Base-by-base conservation (phyloP, 2,329 filamentous ascomycete species). In the Thielaviopsis euricoi region DNA sequence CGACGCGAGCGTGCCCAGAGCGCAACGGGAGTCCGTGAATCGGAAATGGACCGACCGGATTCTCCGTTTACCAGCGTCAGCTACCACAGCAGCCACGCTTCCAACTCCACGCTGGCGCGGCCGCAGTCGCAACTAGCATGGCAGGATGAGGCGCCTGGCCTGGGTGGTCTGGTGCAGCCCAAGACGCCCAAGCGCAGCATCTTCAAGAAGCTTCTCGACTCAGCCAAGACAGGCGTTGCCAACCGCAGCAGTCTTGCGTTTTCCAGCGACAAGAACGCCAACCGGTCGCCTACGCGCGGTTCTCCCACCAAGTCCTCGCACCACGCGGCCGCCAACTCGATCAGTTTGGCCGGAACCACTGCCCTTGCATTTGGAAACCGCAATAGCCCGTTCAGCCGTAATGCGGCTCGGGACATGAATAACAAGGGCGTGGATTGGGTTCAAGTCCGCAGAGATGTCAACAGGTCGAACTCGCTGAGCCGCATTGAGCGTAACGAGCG, bases 401-500 rank as follows among this genome's bases (percentile, higher is more conserved):
- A 82, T 61, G 71, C 77, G 4, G 78, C 82, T 15, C 78, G 80
- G 58, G 89, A 94, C 19, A 86, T 86, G 78, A 78, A 74, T 43
- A 64, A 73, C 21, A 73, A 73, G 12, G 73, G 76, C 1, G 78
- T 87, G 15, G 91, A 97, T 68, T 98, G 93, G 90, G 89, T 98
- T n/a, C 90, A 97, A 68, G 89, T 97, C 22, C 85, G 93, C 40
- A 82, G 93, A 52, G 94, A 98, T 70, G 86, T 98, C 52, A 97
- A 98, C 69, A 81, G 93, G 40, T 95, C 91, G 3, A 97, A 95
- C 66, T 93, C 91, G 0, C 76, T 96, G 43, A 95, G 90, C 69
- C 85, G 83, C 61, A 93, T 91, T 63, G 93, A 98, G 71, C 80
- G 85, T 21, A 77, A 82, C 46, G 93, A 98, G 67, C 78, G 91